Evolutionary conservation across 2,329 filamentous ascomycete species (phyloP), one percentile per base, ranked within the genome.

Genomic region (Endoconidiophora laricicola): DNA sequence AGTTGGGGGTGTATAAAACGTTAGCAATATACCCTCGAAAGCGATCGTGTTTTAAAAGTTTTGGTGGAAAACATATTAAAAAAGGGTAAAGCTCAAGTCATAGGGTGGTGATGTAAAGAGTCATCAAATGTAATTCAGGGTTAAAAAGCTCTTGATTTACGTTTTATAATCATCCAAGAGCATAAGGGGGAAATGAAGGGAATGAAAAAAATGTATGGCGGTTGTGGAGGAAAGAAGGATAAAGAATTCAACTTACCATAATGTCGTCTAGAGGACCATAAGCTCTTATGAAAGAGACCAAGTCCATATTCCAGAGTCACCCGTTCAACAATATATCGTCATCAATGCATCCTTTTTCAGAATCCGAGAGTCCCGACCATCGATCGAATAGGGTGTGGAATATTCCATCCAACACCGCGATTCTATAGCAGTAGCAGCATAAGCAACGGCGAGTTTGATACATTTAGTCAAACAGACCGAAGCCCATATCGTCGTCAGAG

Each of bases 391-490:
- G 23, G 29, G 39, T 72, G 52, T 69, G 75, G 72, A 91, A 90
- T 33, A 65, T 90, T 79, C 76, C 81, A 81, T 67, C 81, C 84
- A 73, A 90, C 87, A 66, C 81, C 80, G 66, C 72, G 71, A 55
- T 78, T 48, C 16, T 43, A 9, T 38, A 46, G 10, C 26, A 33
- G 26, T 10, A 9, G 7, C 26, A 33, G 26, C 26, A 33, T 10
- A 33, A 33, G 26, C 26, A 33, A 33, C 26, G 7, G 26, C 9
- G 26, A 33, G 26, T 38, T 40, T 48, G 48, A 37, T 23, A 42
- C 46, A 46, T 46, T 79, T 81, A 81, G 70, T 81, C 78, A 74
- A 81, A 81, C 58, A 83, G 79, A 76, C 79, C 79, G 69, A 79
- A 78, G 61, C 75, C 57, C 57, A 59, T 59, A 56, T 59, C 57